phyloP scores from a whole-genome alignment of 1,139 yeast genomes.

The Yamadazyma diospyri region DNA sequence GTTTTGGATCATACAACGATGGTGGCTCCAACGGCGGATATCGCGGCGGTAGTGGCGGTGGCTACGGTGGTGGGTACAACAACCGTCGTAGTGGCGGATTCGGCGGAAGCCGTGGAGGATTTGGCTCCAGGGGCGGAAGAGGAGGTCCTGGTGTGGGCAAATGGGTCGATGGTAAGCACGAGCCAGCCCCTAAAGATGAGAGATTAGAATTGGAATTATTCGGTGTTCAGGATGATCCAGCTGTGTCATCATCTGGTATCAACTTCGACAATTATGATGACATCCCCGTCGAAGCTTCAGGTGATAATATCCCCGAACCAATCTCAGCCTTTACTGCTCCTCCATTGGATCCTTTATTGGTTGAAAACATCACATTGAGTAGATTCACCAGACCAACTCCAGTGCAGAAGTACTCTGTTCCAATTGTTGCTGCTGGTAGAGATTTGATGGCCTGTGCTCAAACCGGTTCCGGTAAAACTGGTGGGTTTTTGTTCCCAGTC shows the following conservation, averaged over 20 bases:
- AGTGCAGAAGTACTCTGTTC: slow-evolving; percentile 97
- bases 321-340: slow-evolving; percentile 85
- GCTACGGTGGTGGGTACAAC: slow-evolving; percentile 15
- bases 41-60: slow-evolving; percentile 13
- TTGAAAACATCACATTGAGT: slow-evolving; percentile 82
- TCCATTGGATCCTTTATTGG: slow-evolving; percentile 82
- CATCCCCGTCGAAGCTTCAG: slow-evolving; percentile 97
- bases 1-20: slow-evolving; percentile 13
- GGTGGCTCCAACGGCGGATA: slow-evolving; percentile 25
- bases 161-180: slow-evolving; percentile 86
- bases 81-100: slow-evolving; percentile 18
- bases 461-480: slow-evolving; percentile 99
- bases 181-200: slow-evolving; percentile 74
- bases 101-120: slow-evolving; percentile 18
- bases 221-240: slow-evolving; percentile 81
- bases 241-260: slow-evolving; percentile 91
- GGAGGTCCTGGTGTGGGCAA: slow-evolving; percentile 57
- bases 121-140: too few species aligned
- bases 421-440: slow-evolving; percentile 92
- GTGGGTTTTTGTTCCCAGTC: slow-evolving; percentile 98
- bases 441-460: slow-evolving; percentile 99
- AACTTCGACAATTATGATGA: slow-evolving; percentile 98
- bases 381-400: slow-evolving; percentile 97
- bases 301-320: slow-evolving; percentile 93
- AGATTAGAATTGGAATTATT: slow-evolving; percentile 75